These are phyloP conservation scores for Fraxinus baroniana DNA, from an alignment of 305 asterid genomes.

Conservation along the genomic window DNA sequence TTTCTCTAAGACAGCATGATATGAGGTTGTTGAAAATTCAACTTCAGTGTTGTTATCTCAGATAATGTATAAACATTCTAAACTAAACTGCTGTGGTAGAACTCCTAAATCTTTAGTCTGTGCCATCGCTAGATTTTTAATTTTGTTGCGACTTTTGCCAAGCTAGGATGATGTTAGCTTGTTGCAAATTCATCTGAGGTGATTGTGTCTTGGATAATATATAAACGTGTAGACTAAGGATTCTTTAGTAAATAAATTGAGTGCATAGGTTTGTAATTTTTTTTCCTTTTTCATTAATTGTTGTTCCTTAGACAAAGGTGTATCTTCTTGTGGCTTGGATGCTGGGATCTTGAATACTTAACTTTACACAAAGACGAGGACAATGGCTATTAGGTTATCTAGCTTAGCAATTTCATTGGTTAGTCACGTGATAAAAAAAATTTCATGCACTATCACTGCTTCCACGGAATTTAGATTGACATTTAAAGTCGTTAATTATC, in stretches of 20 bases:
- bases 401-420: background rate
- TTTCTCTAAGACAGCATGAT: background rate
- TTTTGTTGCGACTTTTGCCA: background rate
- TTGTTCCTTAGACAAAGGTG: background rate
- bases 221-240: background rate
- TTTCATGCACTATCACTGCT: background rate
- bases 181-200: background rate
- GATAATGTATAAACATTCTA: background rate
- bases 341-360: background rate
- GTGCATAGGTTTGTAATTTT: background rate
- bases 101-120: background rate
- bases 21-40: background rate
- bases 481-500: background rate
- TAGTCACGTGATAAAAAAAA: background rate
- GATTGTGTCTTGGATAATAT: background rate
- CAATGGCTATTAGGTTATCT: background rate
- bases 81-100: background rate
- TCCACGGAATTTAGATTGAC: constrained; percentile 5
- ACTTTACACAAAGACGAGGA: background rate
- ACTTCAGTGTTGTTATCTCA: background rate
- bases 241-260: background rate
- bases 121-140: background rate
- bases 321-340: background rate
- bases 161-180: background rate
- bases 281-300: background rate